Evolutionary conservation across 2,329 filamentous ascomycete species (phyloP).

Genomic region (Aspergillus thermomutatus): DNA sequence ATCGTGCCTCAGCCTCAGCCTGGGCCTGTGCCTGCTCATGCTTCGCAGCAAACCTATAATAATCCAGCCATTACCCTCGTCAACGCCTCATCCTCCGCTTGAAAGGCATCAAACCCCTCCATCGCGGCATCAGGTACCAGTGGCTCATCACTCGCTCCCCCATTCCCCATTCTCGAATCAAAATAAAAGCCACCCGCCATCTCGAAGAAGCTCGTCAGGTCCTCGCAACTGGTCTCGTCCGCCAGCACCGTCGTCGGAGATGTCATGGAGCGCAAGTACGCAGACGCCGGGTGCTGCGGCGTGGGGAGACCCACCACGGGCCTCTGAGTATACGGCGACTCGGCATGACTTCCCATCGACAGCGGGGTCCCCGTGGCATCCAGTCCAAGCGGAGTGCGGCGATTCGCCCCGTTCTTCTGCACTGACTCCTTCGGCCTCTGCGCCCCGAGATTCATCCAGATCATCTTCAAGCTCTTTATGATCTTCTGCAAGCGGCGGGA

Average conservation of each 20-base stretch:
- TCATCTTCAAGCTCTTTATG: conserved; percentile 55
- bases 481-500: conserved; percentile 58
- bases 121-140: conserved; percentile 7
- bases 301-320: conserved; percentile 8
- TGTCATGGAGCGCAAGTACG: conserved; percentile 8
- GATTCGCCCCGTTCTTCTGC: not conserved
- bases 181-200: conserved; percentile 51
- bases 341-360: not conserved
- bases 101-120: conserved; percentile 25
- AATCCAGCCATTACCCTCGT: conserved; percentile 35
- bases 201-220: conserved; percentile 60
- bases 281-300: conserved; percentile 11
- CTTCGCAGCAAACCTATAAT: conserved; percentile 12
- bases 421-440: not conserved
- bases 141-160: conserved; percentile 6
- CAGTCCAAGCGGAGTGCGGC: not conserved
- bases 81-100: conserved; percentile 34
- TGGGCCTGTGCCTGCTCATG: not conserved
- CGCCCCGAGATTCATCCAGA: conserved; percentile 49
- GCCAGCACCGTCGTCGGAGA: conserved; percentile 1
- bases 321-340: conserved; percentile 2
- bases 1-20: too few relatives aligned
- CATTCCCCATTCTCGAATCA: conserved; percentile 14
- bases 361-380: not conserved
- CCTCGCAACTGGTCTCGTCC: conserved; percentile 37